phyloP scores from a whole-genome alignment of 192 early-diverging fungal genomes.

The Haplosporangium gracile region DNA sequence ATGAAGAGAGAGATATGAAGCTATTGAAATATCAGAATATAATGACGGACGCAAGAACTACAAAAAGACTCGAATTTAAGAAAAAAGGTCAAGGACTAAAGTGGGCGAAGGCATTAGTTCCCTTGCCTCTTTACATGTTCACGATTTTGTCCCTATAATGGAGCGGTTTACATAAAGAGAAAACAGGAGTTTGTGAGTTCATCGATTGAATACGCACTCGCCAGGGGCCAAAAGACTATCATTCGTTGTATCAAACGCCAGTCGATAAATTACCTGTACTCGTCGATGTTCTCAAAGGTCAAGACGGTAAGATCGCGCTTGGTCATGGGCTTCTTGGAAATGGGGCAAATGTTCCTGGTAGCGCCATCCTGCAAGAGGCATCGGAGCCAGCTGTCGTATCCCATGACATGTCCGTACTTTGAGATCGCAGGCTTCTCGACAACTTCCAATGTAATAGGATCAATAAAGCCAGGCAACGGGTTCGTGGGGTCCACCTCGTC shows the following conservation, averaged over 20 bases:
- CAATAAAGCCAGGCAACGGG: slow-evolving; percentile 91
- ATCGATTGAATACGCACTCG: neutral
- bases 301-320: slow-evolving; percentile 90
- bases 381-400: slow-evolving; percentile 89
- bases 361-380: slow-evolving; percentile 84
- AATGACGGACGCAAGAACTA: neutral
- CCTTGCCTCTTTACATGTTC: slow-evolving; percentile 61
- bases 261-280: slow-evolving; percentile 65
- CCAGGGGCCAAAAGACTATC: neutral
- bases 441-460: slow-evolving; percentile 94
- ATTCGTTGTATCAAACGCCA: neutral
- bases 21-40: neutral
- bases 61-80: neutral
- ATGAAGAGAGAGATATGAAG: neutral
- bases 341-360: slow-evolving; percentile 90
- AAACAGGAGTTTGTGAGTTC: neutral
- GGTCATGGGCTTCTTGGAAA: slow-evolving; percentile 93
- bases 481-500: slow-evolving; percentile 72
- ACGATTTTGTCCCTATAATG: slow-evolving; percentile 66
- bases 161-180: neutral
- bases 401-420: slow-evolving; percentile 93
- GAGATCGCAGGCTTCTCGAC: slow-evolving; percentile 95
- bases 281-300: slow-evolving; percentile 85
- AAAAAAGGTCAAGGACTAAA: neutral
- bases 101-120: neutral